phyloP scores from a whole-genome alignment of 2,329 filamentous ascomycete species.

The Laburnicola sp. region DNA sequence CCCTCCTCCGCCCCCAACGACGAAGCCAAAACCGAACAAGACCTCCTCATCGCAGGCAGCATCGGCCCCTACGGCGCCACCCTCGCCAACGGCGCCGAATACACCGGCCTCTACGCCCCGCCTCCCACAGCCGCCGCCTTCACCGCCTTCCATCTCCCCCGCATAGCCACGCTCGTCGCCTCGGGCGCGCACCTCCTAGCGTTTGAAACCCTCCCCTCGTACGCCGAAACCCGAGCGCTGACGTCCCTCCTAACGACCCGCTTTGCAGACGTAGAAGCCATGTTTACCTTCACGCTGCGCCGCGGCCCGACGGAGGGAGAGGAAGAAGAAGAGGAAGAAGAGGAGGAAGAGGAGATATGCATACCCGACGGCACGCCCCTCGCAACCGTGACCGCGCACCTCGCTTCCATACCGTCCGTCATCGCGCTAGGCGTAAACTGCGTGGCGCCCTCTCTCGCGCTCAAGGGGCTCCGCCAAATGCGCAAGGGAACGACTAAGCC shows the following conservation, averaged over 20 bases:
- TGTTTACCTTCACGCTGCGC: conserved; percentile 49
- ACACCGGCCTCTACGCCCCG: conserved; percentile 48
- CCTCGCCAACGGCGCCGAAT: conserved; percentile 52
- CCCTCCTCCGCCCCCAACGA: conserved; percentile 12
- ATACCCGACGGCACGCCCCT: conserved; percentile 51
- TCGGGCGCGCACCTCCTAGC: conserved; percentile 51
- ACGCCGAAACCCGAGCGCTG: conserved; percentile 46
- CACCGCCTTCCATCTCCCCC: conserved; percentile 49
- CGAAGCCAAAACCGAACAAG: neutral
- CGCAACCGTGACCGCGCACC: conserved; percentile 32
- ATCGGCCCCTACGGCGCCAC: conserved; percentile 55
- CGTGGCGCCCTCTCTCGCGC: conserved; percentile 41
- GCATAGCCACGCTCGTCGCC: conserved; percentile 48
- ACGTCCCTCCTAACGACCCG: conserved; percentile 44
- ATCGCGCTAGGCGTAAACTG: conserved; percentile 54
- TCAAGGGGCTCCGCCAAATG: conserved; percentile 40
- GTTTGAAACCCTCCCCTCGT: conserved; percentile 51
- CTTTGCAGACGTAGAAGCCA: conserved; percentile 44
- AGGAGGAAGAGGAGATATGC: conserved; percentile 12
- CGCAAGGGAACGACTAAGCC: conserved; percentile 35
- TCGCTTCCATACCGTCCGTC: conserved; percentile 41
- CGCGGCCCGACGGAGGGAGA: conserved; percentile 21
- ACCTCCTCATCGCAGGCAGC: conserved; percentile 48
- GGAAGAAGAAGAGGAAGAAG: too few species aligned
- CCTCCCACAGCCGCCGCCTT: conserved; percentile 34